Evolutionary conservation across 495 filamentous ascomycete genomes (phyloP).

Genomic region (Xylaria bambusicola): DNA sequence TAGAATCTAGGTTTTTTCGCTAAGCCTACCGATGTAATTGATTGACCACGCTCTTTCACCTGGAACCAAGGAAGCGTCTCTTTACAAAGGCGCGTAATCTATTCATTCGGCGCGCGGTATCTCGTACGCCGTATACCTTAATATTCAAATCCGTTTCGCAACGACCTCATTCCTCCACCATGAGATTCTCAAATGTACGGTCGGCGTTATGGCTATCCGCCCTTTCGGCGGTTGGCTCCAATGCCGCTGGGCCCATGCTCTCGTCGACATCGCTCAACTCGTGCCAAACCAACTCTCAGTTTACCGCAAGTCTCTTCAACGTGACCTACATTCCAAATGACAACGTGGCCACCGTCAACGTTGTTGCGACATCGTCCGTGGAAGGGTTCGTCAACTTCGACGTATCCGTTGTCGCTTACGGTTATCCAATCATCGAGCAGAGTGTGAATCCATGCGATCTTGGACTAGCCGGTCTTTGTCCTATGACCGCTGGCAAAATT

Average conservation of each 20-base stretch:
- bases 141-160: constrained; percentile 7
- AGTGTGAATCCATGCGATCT: constrained; percentile 75
- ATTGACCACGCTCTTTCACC: constrained; percentile 16
- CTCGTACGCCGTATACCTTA: constrained; percentile 2
- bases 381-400: constrained; percentile 82
- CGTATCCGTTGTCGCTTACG: constrained; percentile 77
- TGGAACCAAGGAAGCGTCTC: constrained; percentile 5
- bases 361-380: constrained; percentile 83
- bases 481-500: constrained; percentile 87
- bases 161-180: constrained; percentile 11
- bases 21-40: constrained; percentile 12
- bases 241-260: constrained; percentile 45
- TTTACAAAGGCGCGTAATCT: constrained; percentile 10
- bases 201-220: constrained; percentile 38
- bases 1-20: not conserved
- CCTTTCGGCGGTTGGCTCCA: constrained; percentile 33
- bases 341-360: constrained; percentile 67
- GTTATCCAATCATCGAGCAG: constrained; percentile 64
- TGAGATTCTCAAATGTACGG: constrained; percentile 14
- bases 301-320: constrained; percentile 81
- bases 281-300: constrained; percentile 76
- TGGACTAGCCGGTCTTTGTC: constrained; percentile 77
- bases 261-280: constrained; percentile 75
- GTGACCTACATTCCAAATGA: constrained; percentile 79
- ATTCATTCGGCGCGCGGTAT: not conserved